Conservation (phyloP, 176 grass and related monocot species). For the Dendrocalamus sinicus region DNA sequence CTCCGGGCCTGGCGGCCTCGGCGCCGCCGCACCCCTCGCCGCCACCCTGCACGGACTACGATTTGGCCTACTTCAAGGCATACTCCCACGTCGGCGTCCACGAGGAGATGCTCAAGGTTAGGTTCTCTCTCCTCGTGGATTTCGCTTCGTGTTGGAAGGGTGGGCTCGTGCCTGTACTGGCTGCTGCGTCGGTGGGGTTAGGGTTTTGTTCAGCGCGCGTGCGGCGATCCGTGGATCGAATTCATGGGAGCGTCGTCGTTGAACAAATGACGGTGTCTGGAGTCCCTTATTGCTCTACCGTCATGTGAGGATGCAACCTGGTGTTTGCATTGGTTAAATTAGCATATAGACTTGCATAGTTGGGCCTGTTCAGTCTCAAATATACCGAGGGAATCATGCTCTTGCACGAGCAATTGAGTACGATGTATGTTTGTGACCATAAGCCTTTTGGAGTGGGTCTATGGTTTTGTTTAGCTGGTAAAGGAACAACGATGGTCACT, state of each 20-base stretch:
- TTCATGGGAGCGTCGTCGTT: constrained; percentile 11
- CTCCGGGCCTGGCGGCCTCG: neutral
- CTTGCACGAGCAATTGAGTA: neutral
- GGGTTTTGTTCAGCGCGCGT: constrained; percentile 36
- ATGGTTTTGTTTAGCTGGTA: constrained; percentile 1
- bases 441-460: neutral
- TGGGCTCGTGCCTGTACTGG: constrained; percentile 9
- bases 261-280: neutral
- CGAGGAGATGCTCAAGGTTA: constrained; percentile 97
- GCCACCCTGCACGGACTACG: constrained; percentile 85
- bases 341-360: neutral
- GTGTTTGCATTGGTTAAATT: neutral
- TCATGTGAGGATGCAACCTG: neutral
- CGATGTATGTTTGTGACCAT: neutral
- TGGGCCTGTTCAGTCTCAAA: neutral
- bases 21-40: constrained; percentile 34
- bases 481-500: neutral
- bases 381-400: neutral
- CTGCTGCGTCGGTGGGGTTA: constrained; percentile 18
- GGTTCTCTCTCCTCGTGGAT: neutral
- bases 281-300: neutral
- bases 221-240: constrained; percentile 30
- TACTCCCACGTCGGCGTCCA: constrained; percentile 89
- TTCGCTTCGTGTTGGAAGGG: neutral
- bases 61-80: constrained; percentile 88